phyloP scores from a whole-genome alignment of 2,329 filamentous ascomycete species.

The Cercospora sojina region DNA sequence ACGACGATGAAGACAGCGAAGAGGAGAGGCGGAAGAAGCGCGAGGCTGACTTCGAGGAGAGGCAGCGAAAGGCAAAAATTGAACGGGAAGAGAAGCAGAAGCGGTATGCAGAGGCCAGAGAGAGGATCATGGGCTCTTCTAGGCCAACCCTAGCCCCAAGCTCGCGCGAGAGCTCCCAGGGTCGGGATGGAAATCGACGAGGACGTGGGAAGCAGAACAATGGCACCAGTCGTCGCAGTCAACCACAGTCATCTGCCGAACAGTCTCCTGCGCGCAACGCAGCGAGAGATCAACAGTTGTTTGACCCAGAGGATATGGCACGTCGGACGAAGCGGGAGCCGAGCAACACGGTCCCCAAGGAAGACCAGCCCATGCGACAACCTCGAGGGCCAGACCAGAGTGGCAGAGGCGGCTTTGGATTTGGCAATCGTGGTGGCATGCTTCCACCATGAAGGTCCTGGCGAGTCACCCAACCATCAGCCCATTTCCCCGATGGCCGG shows the following conservation, averaged over 20 bases:
- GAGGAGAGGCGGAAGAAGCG: constrained; percentile 60
- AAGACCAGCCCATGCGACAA: constrained; percentile 67
- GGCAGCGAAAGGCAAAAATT: constrained; percentile 71
- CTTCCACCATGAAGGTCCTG: not conserved
- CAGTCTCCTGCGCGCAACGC: constrained; percentile 38
- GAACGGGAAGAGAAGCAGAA: constrained; percentile 87
- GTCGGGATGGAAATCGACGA: constrained; percentile 28
- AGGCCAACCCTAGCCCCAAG: constrained; percentile 32
- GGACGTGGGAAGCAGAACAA: constrained; percentile 34
- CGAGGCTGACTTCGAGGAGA: constrained; percentile 70
- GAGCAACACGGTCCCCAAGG: constrained; percentile 50
- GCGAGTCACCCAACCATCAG: not conserved
- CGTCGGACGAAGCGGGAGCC: constrained; percentile 53
- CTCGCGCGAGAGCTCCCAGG: constrained; percentile 36
- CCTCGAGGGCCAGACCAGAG: constrained; percentile 76
- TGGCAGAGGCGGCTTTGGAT: constrained; percentile 76
- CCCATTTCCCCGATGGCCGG: not conserved
- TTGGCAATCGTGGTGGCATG: constrained; percentile 61
- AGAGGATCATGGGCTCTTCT: constrained; percentile 76
- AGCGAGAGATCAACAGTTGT: constrained; percentile 61
- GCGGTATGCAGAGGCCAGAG: constrained; percentile 83
- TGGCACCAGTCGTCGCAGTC: constrained; percentile 37
- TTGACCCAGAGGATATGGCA: constrained; percentile 69
- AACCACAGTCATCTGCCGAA: constrained; percentile 38
- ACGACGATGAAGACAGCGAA: constrained; percentile 63